phyloP scores from a whole-genome alignment of 208 protist genomes.

The Cochliopodium minus region DNA sequence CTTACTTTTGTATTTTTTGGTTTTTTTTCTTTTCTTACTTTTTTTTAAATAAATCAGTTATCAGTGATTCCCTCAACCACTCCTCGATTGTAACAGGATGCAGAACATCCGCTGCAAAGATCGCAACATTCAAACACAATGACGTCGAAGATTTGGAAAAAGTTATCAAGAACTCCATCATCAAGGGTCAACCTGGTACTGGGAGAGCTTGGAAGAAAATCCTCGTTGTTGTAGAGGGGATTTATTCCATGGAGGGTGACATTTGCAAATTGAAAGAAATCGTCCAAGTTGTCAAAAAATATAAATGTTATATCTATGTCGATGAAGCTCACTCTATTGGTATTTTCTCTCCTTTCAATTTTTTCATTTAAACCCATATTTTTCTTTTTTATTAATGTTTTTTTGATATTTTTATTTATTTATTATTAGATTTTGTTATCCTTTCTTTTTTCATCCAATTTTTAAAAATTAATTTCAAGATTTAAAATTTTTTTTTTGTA shows the following conservation, averaged over 20 bases:
- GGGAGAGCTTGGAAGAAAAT: conserved; percentile 38
- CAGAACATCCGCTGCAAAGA: conserved; percentile 51
- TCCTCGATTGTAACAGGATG: conserved; percentile 82
- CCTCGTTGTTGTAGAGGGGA: conserved; percentile 83
- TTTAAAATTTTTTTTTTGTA: too few relatives aligned
- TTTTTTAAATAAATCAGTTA: conserved; percentile 18
- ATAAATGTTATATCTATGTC: conserved; percentile 81
- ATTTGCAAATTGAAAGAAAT: conserved; percentile 77
- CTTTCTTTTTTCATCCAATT: too few relatives aligned
- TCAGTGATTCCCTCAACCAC: conserved; percentile 88
- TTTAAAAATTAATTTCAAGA: too few relatives aligned
- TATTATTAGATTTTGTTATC: too few relatives aligned
- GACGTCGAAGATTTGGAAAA: conserved; percentile 68
- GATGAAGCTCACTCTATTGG: conserved; percentile 96
- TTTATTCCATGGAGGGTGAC: conserved; percentile 94
- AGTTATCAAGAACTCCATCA: conserved; percentile 27
- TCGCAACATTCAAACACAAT: conserved; percentile 78
- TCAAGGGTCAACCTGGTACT: conserved; percentile 16
- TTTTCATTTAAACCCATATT: too few relatives aligned
- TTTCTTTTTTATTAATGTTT: too few relatives aligned
- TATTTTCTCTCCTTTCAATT: too few relatives aligned
- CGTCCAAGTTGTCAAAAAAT: conserved; percentile 80
- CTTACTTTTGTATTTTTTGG: neutral
- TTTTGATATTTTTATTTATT: too few relatives aligned
- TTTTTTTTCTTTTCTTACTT: neutral